A percentile compares a stretch with the other conserved stretches of the same genome.
Evolutionary conservation across 1,139 yeast genomes (phyloP).

Genomic region (Yamadazyma atmosphaerica): DNA sequence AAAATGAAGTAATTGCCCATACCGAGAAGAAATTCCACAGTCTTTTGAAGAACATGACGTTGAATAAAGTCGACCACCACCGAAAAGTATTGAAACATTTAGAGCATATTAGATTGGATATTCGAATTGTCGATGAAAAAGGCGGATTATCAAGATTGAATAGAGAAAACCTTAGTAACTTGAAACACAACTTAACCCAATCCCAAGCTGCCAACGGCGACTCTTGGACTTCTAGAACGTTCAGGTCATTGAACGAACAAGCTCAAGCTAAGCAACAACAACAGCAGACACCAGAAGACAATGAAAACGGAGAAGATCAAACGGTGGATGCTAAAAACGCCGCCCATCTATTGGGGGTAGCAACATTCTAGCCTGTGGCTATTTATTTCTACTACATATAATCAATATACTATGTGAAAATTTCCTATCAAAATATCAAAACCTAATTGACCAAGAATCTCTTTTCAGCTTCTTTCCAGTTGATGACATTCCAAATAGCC

Average conservation of each 20-base stretch:
- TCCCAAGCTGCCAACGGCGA: constrained; percentile 57
- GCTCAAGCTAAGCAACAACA: constrained; percentile 23
- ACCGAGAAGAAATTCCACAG: constrained; percentile 56
- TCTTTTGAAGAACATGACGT: constrained; percentile 59
- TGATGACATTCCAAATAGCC: constrained; percentile 50
- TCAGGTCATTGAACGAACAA: constrained; percentile 52
- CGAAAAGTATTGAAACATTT: constrained; percentile 75
- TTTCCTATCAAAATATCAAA: too few species aligned
- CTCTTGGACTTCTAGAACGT: constrained; percentile 64
- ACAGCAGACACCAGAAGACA: constrained; percentile 15
- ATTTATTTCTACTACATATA: constrained; percentile 1
- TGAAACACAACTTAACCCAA: constrained; percentile 47
- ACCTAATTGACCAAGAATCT: constrained; percentile 25
- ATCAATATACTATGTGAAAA: too few species aligned
- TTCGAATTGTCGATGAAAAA: constrained; percentile 71
- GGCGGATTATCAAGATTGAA: constrained; percentile 88
- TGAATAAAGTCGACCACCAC: constrained; percentile 82
- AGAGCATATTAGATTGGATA: constrained; percentile 72
- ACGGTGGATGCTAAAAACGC: constrained; percentile 78
- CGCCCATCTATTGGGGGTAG: constrained; percentile 73
- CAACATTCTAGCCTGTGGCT: constrained; percentile 51
- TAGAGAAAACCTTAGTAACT: constrained; percentile 57
- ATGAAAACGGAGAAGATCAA: constrained; percentile 11
- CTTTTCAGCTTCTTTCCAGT: constrained; percentile 49
- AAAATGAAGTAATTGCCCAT: constrained; percentile 53